Evolutionary conservation across 495 filamentous ascomycete genomes (phyloP).

Genomic region (Neurospora pannonica): DNA sequence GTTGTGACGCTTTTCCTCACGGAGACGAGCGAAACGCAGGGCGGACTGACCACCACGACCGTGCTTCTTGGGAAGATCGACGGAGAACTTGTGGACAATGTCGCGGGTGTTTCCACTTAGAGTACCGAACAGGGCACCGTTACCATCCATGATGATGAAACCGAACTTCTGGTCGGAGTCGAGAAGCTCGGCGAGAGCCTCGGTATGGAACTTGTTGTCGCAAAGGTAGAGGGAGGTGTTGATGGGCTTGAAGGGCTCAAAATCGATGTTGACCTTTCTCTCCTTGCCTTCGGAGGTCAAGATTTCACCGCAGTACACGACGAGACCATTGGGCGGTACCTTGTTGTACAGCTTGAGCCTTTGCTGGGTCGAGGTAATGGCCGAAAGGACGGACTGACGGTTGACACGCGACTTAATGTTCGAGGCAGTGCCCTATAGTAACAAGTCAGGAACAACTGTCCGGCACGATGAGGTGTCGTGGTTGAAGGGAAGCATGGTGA

Average conservation of each 20-base stretch:
- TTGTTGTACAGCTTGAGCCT: conserved; percentile 97
- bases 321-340: conserved; percentile 92
- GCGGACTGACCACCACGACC: conserved; percentile 99
- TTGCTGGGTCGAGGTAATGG: conserved; percentile 98
- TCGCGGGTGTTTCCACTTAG: conserved; percentile 94
- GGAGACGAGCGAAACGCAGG: conserved; percentile 96
- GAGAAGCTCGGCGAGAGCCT: conserved; percentile 88
- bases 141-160: conserved; percentile 99
- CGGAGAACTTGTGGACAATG: conserved; percentile 91
- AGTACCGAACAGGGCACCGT: conserved; percentile 92
- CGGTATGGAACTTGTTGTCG: conserved; percentile 99
- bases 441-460: conserved; percentile 16
- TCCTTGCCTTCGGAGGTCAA: conserved; percentile 98
- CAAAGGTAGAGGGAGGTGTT: conserved; percentile 98
- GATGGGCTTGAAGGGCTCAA: conserved; percentile 99
- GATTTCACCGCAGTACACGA: conserved; percentile 99
- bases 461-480: background rate
- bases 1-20: conserved; percentile 99
- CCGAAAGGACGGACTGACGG: conserved; percentile 89
- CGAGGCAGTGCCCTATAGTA: conserved; percentile 75
- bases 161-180: conserved; percentile 98
- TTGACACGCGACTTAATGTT: conserved; percentile 99
- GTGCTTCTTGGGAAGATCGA: conserved; percentile 98
- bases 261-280: conserved; percentile 98
- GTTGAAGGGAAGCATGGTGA: conserved; percentile 9